phyloP scores from a whole-genome alignment of 164 flowering plant genomes.

The Paratinospora sagittata region DNA sequence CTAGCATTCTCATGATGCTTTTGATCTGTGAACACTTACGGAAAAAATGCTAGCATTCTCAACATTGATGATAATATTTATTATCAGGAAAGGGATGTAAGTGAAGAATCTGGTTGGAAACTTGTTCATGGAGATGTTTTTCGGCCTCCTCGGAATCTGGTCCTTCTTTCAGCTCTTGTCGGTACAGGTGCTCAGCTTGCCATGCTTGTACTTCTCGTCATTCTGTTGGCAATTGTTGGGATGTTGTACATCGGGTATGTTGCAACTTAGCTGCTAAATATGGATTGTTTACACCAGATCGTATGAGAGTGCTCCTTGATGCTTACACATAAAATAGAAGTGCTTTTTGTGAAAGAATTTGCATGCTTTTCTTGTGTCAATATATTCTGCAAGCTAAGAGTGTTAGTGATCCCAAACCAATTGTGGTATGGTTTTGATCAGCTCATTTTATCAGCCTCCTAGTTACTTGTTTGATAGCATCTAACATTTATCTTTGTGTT shows the following conservation, averaged over 20 bases:
- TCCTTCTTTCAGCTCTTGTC: slow-evolving; percentile 83
- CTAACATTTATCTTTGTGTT: slow-evolving; percentile 4
- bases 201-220: slow-evolving; percentile 87
- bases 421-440: neutral
- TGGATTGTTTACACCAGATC: neutral
- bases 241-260: slow-evolving; percentile 94
- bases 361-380: neutral
- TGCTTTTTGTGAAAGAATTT: neutral
- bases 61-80: slow-evolving; percentile 4
- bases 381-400: neutral
- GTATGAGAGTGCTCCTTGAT: neutral
- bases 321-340: neutral
- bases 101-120: slow-evolving; percentile 99
- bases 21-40: neutral
- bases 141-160: slow-evolving; percentile 72
- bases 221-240: slow-evolving; percentile 83
- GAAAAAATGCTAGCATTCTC: neutral
- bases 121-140: slow-evolving; percentile 99
- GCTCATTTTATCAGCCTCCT: neutral
- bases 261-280: neutral
- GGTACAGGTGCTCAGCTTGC: slow-evolving; percentile 99
- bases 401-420: too few species aligned
- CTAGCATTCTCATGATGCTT: too few species aligned
- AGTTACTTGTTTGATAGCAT: neutral
- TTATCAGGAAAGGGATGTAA: slow-evolving; percentile 91